phyloP scores from a whole-genome alignment of 139 green algal species.

The Zygnema cylindricum region DNA sequence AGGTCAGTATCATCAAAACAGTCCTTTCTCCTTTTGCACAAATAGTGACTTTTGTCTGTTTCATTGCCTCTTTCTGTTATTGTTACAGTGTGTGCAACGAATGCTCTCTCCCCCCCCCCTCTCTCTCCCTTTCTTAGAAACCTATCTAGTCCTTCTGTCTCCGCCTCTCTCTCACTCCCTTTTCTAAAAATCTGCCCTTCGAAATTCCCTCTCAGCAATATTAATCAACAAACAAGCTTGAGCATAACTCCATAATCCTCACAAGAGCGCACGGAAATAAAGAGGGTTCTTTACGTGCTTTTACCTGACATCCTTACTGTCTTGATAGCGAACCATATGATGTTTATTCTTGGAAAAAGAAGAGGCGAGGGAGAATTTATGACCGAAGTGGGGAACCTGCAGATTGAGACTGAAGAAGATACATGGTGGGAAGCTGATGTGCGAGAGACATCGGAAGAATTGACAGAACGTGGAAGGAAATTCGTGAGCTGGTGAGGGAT shows the following conservation, averaged over 20 bases:
- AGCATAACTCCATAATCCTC: not conserved
- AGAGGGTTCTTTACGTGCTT: not conserved
- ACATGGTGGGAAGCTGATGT: not conserved
- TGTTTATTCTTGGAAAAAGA: not conserved
- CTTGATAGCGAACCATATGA: too few species aligned
- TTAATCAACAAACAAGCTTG: not conserved
- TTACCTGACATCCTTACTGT: too few species aligned
- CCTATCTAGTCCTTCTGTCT: not conserved
- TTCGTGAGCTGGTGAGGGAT: slow-evolving; percentile 2
- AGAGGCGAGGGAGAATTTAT: not conserved
- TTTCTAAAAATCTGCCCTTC: not conserved
- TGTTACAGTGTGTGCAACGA: not conserved
- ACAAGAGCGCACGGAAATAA: not conserved
- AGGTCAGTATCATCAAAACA: not conserved
- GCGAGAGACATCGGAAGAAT: not conserved
- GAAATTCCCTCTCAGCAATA: not conserved
- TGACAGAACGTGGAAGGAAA: not conserved
- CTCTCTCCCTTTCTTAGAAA: not conserved
- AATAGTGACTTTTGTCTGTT: not conserved
- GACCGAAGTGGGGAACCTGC: not conserved
- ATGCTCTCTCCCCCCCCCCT: not conserved
- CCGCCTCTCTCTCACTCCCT: not conserved
- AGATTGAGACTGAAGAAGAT: not conserved
- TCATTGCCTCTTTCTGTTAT: not conserved
- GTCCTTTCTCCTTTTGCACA: not conserved